Base-by-base conservation (phyloP, 2,329 filamentous ascomycete species). In the Pseudogymnoascus sp. region DNA sequence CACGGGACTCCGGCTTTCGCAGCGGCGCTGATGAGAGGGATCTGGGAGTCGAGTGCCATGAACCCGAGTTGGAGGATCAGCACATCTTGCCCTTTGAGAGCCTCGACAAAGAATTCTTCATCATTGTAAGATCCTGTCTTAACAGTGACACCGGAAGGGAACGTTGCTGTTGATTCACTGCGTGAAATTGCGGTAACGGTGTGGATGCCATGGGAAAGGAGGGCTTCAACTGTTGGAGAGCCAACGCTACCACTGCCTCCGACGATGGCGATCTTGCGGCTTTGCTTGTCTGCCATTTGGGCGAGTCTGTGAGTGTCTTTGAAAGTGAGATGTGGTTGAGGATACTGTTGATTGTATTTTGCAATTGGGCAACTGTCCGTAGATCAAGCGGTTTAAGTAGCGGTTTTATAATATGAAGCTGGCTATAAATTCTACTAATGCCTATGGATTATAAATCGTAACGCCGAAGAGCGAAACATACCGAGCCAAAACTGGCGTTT, bases 1-100 rank as follows among this genome's bases (percentile, higher is more conserved):
- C 79, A 84, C 0, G 75, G 73, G 1, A 85, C 77, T 0, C 78
- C 78, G 0, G 82, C 80, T 63, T 80, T 77, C 21, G 75, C 78
- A 0, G 83, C 82, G 0, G 82, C 83, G 10, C 73, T 70, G 65
- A 81, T 71, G 10, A 84, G 73, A 63, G 78, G 79, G 63, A 65
- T 68, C 18, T 83, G 77, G 0, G 75, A 74, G 5, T 45, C 11
- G 11, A 45, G 42, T 14, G 11, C 18, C 11, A 12, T 14, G 42
- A 14, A 23, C 10, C 3, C 42, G 12, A 45, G 18, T 76, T 68
- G 63, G 84, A 69, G 31, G 68, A 83, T 76, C 3, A 84, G 72
- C 29, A 74, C 73, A 34, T 79, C 71, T 64, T 79, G 76, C 62
- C 68, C 76, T 16, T 71, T 66, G 4, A 80, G 73, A 10, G 76